Evolutionary conservation across 805 yeast species (phyloP).

Genomic region (Brettanomyces naardenensis): DNA sequence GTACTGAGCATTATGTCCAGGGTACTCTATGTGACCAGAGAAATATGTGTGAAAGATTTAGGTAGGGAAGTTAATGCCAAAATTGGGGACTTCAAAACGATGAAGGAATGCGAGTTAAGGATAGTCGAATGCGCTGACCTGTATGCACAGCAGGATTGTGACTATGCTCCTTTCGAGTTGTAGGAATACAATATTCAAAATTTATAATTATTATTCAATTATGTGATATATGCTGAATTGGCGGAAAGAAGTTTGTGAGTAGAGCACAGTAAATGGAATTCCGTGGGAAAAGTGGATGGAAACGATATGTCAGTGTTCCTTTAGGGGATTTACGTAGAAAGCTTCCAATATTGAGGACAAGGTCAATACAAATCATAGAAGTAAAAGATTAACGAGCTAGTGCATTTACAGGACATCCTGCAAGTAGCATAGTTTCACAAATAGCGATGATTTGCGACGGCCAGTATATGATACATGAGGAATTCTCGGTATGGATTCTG

Average conservation of each 20-base stretch:
- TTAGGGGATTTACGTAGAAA: no score
- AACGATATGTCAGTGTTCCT: no score
- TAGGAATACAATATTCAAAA: background rate
- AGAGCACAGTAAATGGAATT: no score
- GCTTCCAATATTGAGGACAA: no score
- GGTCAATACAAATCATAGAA: no score
- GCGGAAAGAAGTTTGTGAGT: background rate
- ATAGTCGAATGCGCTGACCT: constrained; percentile 51
- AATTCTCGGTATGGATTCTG: no score
- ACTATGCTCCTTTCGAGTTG: constrained; percentile 7
- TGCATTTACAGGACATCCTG: no score
- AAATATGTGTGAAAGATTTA: constrained; percentile 27
- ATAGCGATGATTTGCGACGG: no score
- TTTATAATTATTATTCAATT: background rate
- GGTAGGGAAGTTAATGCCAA: constrained; percentile 35
- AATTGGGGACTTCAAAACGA: constrained; percentile 45
- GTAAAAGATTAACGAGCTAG: no score
- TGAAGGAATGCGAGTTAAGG: constrained; percentile 69
- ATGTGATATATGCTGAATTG: background rate
- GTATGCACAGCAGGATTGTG: constrained; percentile 12
- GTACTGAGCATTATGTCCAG: constrained; percentile 48
- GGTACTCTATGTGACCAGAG: constrained; percentile 42
- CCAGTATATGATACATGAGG: no score
- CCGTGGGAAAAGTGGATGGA: no score
- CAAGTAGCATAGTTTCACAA: no score